Percentiles rank a stretch among this genome's conserved stretches.
Conservation (phyloP, 306 rosid genomes). For the Fragaria ananassa region DNA sequence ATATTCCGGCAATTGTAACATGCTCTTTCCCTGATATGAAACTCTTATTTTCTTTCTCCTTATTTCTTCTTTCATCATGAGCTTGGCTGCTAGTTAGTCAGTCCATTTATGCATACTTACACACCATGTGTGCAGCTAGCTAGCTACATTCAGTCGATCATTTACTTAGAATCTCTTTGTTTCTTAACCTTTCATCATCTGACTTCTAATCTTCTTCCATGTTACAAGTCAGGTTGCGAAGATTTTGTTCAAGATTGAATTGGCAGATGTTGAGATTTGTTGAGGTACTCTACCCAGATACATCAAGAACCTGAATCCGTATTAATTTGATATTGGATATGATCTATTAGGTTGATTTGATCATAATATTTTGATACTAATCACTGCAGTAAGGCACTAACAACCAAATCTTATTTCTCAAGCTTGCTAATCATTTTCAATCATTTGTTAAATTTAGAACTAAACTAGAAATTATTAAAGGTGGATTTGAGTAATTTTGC, state of each 20-base stretch:
- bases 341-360: constrained; percentile 7
- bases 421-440: constrained; percentile 45
- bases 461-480: constrained; percentile 27
- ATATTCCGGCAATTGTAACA: constrained; percentile 54
- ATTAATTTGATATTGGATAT: neutral
- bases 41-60: neutral
- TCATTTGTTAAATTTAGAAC: constrained; percentile 40
- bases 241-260: constrained; percentile 27
- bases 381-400: constrained; percentile 9
- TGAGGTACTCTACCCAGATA: neutral
- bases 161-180: constrained; percentile 16
- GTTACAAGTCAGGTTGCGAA: constrained; percentile 20
- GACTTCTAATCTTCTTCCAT: constrained; percentile 19
- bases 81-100: constrained; percentile 5
- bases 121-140: neutral
- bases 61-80: neutral
- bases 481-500: constrained; percentile 30
- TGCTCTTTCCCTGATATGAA: constrained; percentile 18
- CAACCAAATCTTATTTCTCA: constrained; percentile 39
- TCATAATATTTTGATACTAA: constrained; percentile 9
- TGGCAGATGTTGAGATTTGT: neutral
- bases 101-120: neutral
- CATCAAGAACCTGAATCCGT: neutral
- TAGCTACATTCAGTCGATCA: constrained; percentile 1
- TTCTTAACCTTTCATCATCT: constrained; percentile 15